Evolutionary conservation across 345 rosid genomes (phyloP).

Genomic region (Microcos paniculata): DNA sequence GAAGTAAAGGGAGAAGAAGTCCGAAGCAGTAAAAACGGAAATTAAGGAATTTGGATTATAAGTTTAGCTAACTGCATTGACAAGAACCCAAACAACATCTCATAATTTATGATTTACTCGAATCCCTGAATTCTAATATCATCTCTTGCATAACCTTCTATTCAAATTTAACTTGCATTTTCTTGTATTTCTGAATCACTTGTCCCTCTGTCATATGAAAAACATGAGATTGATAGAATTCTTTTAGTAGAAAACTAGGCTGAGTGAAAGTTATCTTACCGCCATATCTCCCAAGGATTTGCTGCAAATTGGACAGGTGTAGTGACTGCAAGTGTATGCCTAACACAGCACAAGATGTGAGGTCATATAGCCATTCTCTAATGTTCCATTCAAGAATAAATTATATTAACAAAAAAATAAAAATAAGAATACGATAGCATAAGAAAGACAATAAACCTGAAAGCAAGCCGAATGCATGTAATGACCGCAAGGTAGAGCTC

Average conservation of each 20-base stretch:
- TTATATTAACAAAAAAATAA: neutral
- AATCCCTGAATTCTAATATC: neutral
- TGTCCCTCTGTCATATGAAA: neutral
- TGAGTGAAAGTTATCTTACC: conserved; percentile 38
- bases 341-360: conserved; percentile 22
- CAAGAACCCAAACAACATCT: neutral
- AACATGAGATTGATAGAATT: neutral
- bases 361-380: neutral
- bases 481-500: conserved; percentile 94
- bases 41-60: neutral
- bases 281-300: conserved; percentile 97
- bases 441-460: conserved; percentile 53
- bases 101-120: neutral
- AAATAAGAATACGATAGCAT: neutral
- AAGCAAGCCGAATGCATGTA: conserved; percentile 92
- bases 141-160: neutral
- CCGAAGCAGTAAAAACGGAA: neutral
- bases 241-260: neutral
- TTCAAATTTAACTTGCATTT: neutral
- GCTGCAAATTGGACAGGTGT: conserved; percentile 91
- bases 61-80: neutral
- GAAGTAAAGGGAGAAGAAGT: neutral
- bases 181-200: neutral
- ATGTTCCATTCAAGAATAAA: neutral
- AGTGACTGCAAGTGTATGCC: conserved; percentile 96